phyloP scores from a whole-genome alignment of 2,329 filamentous ascomycete genomes.

The Monilinia vaccinii-corymbosi region DNA sequence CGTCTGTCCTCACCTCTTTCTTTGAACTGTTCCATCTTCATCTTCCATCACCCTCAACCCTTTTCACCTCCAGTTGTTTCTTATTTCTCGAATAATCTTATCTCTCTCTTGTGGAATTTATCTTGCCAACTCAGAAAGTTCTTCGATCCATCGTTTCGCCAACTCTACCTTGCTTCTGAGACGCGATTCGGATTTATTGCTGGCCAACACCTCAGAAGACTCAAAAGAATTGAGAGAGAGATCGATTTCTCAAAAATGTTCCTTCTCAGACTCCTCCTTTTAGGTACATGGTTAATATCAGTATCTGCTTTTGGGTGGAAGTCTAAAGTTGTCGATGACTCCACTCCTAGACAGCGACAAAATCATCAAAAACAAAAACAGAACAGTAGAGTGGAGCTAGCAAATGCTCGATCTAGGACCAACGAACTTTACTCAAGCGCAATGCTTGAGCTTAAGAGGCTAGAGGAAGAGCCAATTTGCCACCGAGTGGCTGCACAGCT shows the following conservation, averaged over 20 bases:
- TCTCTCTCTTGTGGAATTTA: neutral
- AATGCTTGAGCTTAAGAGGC: conserved; percentile 25
- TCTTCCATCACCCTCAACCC: neutral
- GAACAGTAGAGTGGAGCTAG: conserved; percentile 16
- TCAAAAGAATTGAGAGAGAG: neutral
- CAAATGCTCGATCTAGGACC: conserved; percentile 16
- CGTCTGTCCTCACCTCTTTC: neutral
- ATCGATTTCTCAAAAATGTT: neutral
- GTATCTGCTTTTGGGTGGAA: conserved; percentile 7
- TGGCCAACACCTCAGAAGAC: neutral
- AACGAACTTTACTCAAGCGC: conserved; percentile 27
- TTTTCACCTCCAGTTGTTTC: neutral
- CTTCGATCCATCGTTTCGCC: neutral
- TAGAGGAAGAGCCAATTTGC: conserved; percentile 28
- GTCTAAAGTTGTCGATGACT: neutral
- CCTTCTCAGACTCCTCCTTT: neutral
- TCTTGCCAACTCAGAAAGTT: neutral
- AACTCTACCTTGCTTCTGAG: neutral
- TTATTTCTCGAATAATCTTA: neutral
- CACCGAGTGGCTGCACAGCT: conserved; percentile 28
- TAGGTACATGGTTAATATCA: neutral
- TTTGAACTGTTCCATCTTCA: neutral
- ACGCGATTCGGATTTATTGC: neutral
- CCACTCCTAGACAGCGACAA: neutral
- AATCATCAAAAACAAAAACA: neutral